Evolutionary conservation across 208 protist species (phyloP).

Genomic region (Trypanosoma avium): DNA sequence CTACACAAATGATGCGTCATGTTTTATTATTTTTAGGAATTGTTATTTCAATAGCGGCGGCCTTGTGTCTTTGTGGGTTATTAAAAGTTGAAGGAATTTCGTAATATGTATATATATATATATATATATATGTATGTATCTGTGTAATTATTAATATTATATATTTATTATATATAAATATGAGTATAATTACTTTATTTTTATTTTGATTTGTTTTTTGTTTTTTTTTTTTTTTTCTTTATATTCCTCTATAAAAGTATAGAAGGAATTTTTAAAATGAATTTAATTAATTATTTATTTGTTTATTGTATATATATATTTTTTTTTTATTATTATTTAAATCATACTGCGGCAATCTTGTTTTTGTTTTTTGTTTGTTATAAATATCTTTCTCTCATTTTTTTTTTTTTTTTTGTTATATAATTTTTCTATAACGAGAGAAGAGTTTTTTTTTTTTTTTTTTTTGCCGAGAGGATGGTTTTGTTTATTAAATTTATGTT

Average conservation of each 20-base stretch:
- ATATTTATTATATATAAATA: constrained; percentile 8
- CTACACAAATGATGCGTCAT: constrained; percentile 13
- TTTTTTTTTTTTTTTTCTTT: constrained; percentile 3
- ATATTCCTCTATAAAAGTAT: not conserved
- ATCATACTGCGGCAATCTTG: not conserved
- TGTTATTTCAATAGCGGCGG: not conserved
- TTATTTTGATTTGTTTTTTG: not conserved
- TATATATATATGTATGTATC: not conserved
- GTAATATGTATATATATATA: not conserved
- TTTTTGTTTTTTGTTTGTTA: constrained; percentile 1
- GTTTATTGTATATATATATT: no score
- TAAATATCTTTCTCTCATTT: constrained; percentile 11
- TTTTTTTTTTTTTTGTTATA: constrained; percentile 11
- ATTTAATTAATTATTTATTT: no score
- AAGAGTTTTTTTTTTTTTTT: not conserved
- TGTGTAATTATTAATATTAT: constrained; percentile 2
- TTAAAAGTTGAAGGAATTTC: not conserved
- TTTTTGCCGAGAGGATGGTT: no score
- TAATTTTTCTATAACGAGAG: not conserved
- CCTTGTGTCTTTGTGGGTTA: constrained; percentile 19
- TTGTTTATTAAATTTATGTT: no score
- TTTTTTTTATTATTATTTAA: no score
- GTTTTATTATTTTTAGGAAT: constrained; percentile 17
- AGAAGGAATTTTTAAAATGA: no score
- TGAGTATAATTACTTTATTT: constrained; percentile 1